Evolutionary conservation across 176 grass and related monocot species (phyloP).

Genomic region (Triticum monococcum): DNA sequence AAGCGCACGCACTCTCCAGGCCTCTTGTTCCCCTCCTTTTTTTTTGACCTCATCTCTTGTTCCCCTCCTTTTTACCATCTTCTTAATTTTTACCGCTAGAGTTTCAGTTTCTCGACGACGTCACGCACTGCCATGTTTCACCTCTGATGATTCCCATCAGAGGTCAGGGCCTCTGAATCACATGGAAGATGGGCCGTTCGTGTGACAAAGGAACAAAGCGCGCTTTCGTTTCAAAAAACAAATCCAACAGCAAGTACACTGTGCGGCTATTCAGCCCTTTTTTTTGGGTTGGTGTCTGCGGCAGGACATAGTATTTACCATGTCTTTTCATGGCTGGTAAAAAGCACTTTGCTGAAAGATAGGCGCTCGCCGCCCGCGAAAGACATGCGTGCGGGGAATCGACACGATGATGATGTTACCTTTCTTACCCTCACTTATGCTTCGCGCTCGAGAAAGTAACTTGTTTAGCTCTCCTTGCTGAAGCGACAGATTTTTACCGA

Average conservation of each 20-base stretch:
- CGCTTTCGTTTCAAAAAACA: not conserved
- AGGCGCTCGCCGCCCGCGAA: not conserved
- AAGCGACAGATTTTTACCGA: not conserved
- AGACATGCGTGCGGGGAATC: not conserved
- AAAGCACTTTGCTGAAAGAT: conserved; percentile 27
- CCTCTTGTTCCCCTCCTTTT: not conserved
- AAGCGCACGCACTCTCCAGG: conserved; percentile 36
- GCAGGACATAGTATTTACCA: not conserved
- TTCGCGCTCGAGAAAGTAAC: not conserved
- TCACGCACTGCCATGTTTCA: not conserved
- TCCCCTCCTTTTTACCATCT: not conserved
- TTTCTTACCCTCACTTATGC: not conserved
- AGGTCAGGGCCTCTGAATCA: not conserved
- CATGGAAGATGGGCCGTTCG: not conserved
- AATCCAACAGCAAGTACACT: not conserved
- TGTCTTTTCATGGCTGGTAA: not conserved
- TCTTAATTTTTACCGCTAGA: too few species aligned
- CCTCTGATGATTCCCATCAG: not conserved
- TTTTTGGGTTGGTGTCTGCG: not conserved
- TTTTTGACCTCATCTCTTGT: too few species aligned
- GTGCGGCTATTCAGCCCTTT: not conserved
- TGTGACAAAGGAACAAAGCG: not conserved
- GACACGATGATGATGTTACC: not conserved
- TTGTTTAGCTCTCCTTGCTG: not conserved
- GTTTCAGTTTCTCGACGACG: not conserved